A percentile compares a stretch with the other conserved stretches of the same genome.
These are phyloP conservation scores for Chlorophyllum brunneum DNA, from an alignment of 768 basidiomycete species.

Conservation along the genomic window DNA sequence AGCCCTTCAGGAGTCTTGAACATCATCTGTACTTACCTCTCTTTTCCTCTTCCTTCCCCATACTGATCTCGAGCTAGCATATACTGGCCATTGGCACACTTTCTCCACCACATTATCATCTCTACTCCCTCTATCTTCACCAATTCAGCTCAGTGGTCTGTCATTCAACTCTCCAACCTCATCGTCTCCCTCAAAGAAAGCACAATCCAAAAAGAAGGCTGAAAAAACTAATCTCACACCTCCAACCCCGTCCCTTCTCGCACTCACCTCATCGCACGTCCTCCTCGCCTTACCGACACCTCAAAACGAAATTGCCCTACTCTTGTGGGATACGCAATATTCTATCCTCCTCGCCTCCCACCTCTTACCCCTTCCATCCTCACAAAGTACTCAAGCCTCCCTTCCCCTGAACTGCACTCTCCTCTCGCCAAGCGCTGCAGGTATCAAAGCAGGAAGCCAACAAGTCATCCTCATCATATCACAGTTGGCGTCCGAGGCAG, in stretches of 20 bases:
- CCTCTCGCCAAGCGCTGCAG: conserved; percentile 15
- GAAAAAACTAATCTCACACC: conserved; percentile 22
- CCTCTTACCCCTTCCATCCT: conserved; percentile 44
- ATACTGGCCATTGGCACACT: conserved; percentile 7
- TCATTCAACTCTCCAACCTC: conserved; percentile 22
- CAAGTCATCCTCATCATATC: conserved; percentile 53
- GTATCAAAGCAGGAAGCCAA: conserved; percentile 18
- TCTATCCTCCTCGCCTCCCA: conserved; percentile 58
- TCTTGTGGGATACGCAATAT: conserved; percentile 70
- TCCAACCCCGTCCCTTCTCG: conserved; percentile 25
- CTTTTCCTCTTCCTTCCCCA: neutral
- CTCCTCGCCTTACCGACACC: conserved; percentile 44
- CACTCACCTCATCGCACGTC: conserved; percentile 55
- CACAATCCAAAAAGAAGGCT: conserved; percentile 17
- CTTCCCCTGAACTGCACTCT: conserved; percentile 20
- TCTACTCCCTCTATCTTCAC: conserved; percentile 21
- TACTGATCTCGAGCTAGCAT: conserved; percentile 26
- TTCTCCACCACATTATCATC: conserved; percentile 21
- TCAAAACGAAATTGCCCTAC: conserved; percentile 44
- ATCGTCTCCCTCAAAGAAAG: conserved; percentile 18
- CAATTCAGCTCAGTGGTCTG: conserved; percentile 28
- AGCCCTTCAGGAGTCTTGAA: conserved; percentile 47
- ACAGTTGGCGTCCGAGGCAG: conserved; percentile 18
- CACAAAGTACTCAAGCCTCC: conserved; percentile 25
- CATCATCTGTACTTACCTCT: conserved; percentile 39